A percentile compares a stretch with the other conserved stretches of the same genome.
Conservation (phyloP, 495 filamentous ascomycete species). For the Staphylotrichum longicolle region DNA sequence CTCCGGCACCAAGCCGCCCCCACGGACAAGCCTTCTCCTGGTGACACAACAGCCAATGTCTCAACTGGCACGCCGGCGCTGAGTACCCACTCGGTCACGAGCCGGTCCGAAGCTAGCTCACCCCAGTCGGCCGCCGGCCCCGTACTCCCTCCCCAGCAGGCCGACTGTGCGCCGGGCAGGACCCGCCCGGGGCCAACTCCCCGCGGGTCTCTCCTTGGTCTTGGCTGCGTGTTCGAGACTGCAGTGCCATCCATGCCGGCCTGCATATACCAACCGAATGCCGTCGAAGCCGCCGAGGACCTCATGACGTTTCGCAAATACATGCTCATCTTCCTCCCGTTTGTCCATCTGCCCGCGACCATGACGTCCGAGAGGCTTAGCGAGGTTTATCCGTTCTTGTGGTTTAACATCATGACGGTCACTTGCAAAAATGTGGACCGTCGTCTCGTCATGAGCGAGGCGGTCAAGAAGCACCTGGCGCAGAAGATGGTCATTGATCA, state of each 20-base stretch:
- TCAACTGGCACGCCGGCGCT: constrained; percentile 9
- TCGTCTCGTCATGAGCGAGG: constrained; percentile 29
- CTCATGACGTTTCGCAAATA: constrained; percentile 34
- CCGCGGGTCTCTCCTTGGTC: constrained; percentile 11
- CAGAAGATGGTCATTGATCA: constrained; percentile 50
- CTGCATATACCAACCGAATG: constrained; percentile 25
- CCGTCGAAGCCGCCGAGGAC: constrained; percentile 32
- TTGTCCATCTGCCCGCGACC: constrained; percentile 42
- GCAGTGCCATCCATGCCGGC: constrained; percentile 11
- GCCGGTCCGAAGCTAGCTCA: constrained; percentile 18
- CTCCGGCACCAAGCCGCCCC: constrained; percentile 37
- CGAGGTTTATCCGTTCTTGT: constrained; percentile 50
- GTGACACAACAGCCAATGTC: background rate
- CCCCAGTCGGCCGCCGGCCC: constrained; percentile 1
- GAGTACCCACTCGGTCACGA: constrained; percentile 18
- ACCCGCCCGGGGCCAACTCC: background rate
- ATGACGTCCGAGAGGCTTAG: constrained; percentile 49
- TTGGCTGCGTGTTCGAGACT: constrained; percentile 8
- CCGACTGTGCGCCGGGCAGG: background rate
- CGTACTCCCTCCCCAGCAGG: background rate
- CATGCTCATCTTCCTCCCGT: constrained; percentile 37
- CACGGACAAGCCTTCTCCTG: constrained; percentile 6
- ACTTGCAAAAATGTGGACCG: constrained; percentile 25
- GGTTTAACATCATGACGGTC: constrained; percentile 54
- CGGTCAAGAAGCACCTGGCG: constrained; percentile 43